Evolutionary conservation across 106 monocot genomes (phyloP).

Genomic region (Dendrobium catenatum): DNA sequence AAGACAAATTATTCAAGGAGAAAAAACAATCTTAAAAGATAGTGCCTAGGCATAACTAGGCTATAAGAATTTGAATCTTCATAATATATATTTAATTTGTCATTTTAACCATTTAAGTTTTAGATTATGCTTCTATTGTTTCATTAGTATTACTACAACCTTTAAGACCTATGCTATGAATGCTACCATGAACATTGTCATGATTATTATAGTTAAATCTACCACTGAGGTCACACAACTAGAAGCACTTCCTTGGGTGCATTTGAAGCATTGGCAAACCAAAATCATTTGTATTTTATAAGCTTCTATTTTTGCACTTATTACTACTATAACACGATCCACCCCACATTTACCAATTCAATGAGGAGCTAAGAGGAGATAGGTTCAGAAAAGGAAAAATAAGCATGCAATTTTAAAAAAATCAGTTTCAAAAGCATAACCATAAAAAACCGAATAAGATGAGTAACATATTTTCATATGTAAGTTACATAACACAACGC

Average conservation of each 20-base stretch:
- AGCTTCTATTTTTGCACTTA: neutral
- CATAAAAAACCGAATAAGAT: neutral
- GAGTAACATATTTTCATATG: neutral
- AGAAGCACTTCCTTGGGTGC: neutral
- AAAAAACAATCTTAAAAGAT: too few relatives aligned
- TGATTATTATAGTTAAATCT: neutral
- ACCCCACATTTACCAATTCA: neutral
- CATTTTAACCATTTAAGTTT: too few relatives aligned
- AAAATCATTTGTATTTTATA: too few relatives aligned
- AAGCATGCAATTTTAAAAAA: neutral
- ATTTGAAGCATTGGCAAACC: neutral
- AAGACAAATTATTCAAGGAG: too few relatives aligned
- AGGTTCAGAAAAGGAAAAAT: neutral
- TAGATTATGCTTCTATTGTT: too few relatives aligned
- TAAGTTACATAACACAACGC: neutral
- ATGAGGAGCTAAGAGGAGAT: neutral
- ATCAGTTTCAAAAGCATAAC: neutral
- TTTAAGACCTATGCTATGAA: too few relatives aligned
- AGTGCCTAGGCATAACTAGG: too few relatives aligned
- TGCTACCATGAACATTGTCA: neutral
- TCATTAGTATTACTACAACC: too few relatives aligned
- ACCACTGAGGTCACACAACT: neutral
- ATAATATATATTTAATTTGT: too few relatives aligned
- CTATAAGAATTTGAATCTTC: too few relatives aligned
- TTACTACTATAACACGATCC: neutral